Conservation (phyloP, 2,329 filamentous ascomycete genomes). For the Ophiostoma triangulosporum region DNA sequence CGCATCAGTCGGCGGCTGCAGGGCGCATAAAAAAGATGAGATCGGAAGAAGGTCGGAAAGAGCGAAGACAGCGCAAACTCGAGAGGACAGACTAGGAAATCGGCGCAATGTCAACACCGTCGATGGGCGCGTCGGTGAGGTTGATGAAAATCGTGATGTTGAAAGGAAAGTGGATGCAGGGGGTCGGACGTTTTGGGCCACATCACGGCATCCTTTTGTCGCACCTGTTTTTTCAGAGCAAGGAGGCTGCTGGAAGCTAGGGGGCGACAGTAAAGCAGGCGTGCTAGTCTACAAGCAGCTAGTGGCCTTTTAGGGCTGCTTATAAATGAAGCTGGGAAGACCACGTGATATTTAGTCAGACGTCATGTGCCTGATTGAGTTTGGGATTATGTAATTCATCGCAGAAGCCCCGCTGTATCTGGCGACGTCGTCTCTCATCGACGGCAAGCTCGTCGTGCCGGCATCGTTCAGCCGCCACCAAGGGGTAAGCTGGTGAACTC, state of each 20-base stretch:
- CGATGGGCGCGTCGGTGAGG: neutral
- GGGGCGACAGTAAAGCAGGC: constrained; percentile 4
- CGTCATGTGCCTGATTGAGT: neutral
- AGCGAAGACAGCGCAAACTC: neutral
- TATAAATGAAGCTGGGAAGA: constrained; percentile 2
- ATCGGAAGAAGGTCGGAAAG: neutral
- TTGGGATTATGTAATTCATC: neutral
- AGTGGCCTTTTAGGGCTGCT: constrained; percentile 1
- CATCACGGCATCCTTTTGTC: constrained; percentile 4
- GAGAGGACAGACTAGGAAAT: neutral
- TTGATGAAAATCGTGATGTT: constrained; percentile 1
- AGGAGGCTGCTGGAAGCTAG: constrained; percentile 10
- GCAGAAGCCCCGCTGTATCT: neutral
- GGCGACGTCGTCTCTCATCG: neutral
- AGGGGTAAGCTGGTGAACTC: too few relatives aligned
- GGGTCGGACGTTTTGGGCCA: constrained; percentile 5
- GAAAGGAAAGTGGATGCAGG: constrained; percentile 5
- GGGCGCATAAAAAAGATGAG: neutral
- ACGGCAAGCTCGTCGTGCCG: neutral
- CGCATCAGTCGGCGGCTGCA: constrained; percentile 9
- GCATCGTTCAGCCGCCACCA: too few relatives aligned
- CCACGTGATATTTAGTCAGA: neutral
- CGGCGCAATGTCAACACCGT: neutral
- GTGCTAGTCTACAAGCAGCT: constrained; percentile 4
- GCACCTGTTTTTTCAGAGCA: constrained; percentile 7